These are phyloP conservation scores for Pythium sp. DNA, from an alignment of 352 stramenopile genomes.

Conservation along the genomic window DNA sequence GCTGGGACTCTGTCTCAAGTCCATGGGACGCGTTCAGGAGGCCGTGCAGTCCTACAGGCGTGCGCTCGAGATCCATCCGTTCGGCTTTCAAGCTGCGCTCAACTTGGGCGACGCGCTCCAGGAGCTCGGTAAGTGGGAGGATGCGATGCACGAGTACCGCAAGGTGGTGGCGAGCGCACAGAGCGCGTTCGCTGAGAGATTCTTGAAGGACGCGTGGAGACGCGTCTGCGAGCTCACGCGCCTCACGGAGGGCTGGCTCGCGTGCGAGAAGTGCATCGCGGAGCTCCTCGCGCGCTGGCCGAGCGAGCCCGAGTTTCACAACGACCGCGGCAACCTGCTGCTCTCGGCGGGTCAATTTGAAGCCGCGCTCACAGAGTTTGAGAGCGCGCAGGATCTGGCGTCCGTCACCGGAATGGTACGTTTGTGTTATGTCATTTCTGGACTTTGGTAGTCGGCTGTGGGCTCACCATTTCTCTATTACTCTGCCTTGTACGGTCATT, in stretches of 20 bases:
- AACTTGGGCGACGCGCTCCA: conserved; percentile 55
- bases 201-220: conserved; percentile 32
- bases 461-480: neutral
- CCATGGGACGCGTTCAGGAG: conserved; percentile 33
- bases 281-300: conserved; percentile 50
- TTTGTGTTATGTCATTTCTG: neutral
- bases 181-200: conserved; percentile 13
- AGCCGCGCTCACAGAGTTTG: conserved; percentile 49
- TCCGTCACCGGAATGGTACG: conserved; percentile 49
- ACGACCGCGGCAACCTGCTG: conserved; percentile 59
- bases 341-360: conserved; percentile 55
- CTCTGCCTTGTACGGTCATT: neutral
- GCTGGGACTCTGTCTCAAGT: conserved; percentile 47
- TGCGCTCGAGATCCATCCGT: conserved; percentile 50
- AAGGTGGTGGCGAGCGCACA: conserved; percentile 31
- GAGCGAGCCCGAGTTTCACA: conserved; percentile 48
- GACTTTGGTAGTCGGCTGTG: neutral
- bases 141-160: conserved; percentile 50
- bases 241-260: conserved; percentile 40
- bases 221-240: conserved; percentile 57
- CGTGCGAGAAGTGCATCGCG: conserved; percentile 52
- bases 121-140: conserved; percentile 46
- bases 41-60: conserved; percentile 44
- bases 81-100: conserved; percentile 38
- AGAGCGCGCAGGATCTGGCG: conserved; percentile 38